Base-by-base conservation (phyloP, 768 basidiomycete genomes). In the Zangia roseola region DNA sequence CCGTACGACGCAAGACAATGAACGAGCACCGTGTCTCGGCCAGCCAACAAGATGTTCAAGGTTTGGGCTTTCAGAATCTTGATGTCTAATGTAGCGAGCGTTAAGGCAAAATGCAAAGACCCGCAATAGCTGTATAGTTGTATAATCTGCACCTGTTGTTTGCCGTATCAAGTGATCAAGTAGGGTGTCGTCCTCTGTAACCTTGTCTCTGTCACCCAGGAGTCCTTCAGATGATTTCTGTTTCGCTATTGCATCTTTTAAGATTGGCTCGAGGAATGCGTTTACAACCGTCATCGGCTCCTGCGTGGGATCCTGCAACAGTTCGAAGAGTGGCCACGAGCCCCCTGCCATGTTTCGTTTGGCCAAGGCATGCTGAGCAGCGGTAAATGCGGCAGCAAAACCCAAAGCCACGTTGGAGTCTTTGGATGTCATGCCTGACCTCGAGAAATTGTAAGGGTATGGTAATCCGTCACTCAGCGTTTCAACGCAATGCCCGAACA, bases 401-500 rank as follows among this genome's bases (percentile, higher is more conserved):
- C 58, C 61, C 28, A 57, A 45, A 3, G 59, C 38, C 25, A 40
- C 7, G 45, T 63, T 49, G 19, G 55, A 38, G 38, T 17, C 50
- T 46, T 59, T 34, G 33, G 41, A 14, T 19, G 37, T 43, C 53
- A 44, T 25, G 23, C 25, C 28, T 16, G 25, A 17, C 2, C 56
- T 35, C 2, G 64, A 45, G 20, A 50, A 31, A 14, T 65, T 58
- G 47, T 67, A 55, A 5, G 78, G 74, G 50, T 71, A 73, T 2
- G 73, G 73, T 4, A 79, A 62, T 4, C 53, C 54, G 2, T 56
- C 63, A 12, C 56, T 49, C 14, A 81, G 65, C 28, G 70, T 71
- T 56, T 75, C 38, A 3, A 79, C 67, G 30, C 71, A 69, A 31
- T 63, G 57, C 6, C 75, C 79, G 45, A 80, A 80, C 38, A 82